These are phyloP conservation scores for Sporothrix phasma DNA, from an alignment of 2,329 filamentous ascomycete species.

Conservation along the genomic window DNA sequence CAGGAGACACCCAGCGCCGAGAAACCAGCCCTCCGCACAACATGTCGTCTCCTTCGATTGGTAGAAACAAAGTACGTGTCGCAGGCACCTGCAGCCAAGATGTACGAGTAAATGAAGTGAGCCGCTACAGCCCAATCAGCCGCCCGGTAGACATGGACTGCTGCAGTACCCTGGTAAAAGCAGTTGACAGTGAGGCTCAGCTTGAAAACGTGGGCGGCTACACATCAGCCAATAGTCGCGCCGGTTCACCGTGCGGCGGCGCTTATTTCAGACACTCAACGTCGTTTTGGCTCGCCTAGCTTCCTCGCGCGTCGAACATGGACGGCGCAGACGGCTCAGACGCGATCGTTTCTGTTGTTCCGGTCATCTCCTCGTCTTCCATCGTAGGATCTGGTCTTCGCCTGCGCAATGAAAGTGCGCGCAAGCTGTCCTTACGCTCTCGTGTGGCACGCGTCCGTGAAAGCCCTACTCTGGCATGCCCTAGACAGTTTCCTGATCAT, in stretches of 20 bases:
- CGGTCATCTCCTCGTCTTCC: not conserved
- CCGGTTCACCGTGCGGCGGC: slow-evolving; percentile 24
- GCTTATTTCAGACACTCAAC: slow-evolving; percentile 30
- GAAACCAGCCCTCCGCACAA: not conserved
- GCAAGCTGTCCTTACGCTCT: not conserved
- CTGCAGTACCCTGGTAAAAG: not conserved
- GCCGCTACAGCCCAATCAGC: slow-evolving; percentile 2
- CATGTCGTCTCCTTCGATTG: not conserved
- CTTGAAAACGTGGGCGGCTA: slow-evolving; percentile 15
- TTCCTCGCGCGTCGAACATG: not conserved
- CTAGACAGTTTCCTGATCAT: not conserved
- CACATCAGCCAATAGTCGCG: slow-evolving; percentile 22
- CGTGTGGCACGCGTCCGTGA: not conserved
- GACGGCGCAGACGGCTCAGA: not conserved
- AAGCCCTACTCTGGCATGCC: not conserved
- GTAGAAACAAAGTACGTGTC: not conserved
- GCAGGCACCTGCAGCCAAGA: not conserved
- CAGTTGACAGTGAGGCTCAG: not conserved
- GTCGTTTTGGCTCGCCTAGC: not conserved
- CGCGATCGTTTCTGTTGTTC: not conserved
- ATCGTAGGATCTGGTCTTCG: not conserved
- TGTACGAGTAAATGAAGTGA: not conserved
- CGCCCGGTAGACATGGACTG: slow-evolving; percentile 1
- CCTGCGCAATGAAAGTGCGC: not conserved
- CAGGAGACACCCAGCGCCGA: not conserved